phyloP scores from a whole-genome alignment of 2,329 filamentous ascomycete species.

The Beauveria varroae region DNA sequence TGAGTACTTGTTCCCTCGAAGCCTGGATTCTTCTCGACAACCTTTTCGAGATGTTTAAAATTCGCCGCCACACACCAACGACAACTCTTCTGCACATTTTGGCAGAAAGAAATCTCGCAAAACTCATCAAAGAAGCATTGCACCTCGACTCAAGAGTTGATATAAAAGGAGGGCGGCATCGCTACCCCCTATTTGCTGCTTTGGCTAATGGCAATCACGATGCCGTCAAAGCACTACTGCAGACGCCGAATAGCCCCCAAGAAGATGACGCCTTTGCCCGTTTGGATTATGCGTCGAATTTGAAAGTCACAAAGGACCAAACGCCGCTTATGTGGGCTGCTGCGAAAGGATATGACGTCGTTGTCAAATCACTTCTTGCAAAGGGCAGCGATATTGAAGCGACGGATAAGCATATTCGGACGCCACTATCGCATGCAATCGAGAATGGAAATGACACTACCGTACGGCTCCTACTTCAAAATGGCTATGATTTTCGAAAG shows the following conservation, averaged over 20 bases:
- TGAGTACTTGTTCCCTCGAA: background rate
- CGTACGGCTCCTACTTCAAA: background rate
- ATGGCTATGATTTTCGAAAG: background rate
- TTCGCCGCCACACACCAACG: background rate
- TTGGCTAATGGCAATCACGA: background rate
- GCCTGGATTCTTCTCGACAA: background rate
- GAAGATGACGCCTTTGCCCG: background rate
- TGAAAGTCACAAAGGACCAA: background rate
- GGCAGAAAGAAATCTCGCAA: background rate
- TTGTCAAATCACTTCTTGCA: background rate
- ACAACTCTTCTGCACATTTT: slow-evolving; percentile 13
- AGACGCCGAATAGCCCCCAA: background rate
- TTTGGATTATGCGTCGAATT: background rate
- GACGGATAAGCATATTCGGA: rapidly evolving
- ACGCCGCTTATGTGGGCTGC: background rate
- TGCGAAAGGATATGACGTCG: background rate
- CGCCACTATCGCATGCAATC: background rate
- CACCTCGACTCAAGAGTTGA: background rate
- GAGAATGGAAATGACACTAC: background rate
- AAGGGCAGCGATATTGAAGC: background rate
- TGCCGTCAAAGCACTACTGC: background rate
- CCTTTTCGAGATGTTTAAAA: background rate
- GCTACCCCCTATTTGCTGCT: background rate
- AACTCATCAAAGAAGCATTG: background rate
- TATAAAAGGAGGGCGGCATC: background rate